These are phyloP conservation scores for Erigeron canadensis DNA, from an alignment of 129 eudicot genomes.

Conservation along the genomic window DNA sequence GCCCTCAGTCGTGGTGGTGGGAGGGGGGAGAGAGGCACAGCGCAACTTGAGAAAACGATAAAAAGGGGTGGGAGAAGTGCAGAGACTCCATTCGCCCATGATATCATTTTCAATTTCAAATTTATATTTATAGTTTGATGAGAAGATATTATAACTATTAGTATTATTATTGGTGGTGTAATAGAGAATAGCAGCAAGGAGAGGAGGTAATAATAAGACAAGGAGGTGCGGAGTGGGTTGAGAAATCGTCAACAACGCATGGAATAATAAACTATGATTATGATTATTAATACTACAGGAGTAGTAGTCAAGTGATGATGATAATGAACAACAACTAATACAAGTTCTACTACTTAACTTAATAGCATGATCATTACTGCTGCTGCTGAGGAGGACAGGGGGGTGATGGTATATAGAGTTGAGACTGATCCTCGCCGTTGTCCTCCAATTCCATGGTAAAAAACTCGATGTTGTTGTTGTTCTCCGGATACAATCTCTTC, in stretches of 20 bases:
- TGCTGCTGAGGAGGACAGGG: conserved; percentile 8
- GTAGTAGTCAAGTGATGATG: background rate
- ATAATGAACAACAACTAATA: too few species aligned
- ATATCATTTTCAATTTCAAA: too few species aligned
- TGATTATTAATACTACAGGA: too few species aligned
- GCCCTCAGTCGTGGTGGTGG: conserved; percentile 23
- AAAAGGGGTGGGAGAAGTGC: conserved; percentile 81
- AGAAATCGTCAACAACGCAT: too few species aligned
- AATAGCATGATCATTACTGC: background rate
- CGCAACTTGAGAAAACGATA: conserved; percentile 71
- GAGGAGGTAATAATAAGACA: too few species aligned
- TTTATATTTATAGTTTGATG: too few species aligned
- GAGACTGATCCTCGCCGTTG: background rate
- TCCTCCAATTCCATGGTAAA: background rate
- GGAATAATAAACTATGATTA: too few species aligned
- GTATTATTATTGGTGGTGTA: background rate
- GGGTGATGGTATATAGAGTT: background rate
- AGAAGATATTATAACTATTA: too few species aligned
- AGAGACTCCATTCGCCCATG: conserved; percentile 61
- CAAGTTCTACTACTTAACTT: too few species aligned
- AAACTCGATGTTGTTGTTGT: too few species aligned
- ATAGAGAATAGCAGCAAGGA: conserved; percentile 26
- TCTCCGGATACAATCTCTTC: too few species aligned
- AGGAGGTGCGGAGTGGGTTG: too few species aligned
- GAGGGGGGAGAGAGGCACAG: conserved; percentile 70